A percentile compares a stretch with the other conserved stretches of the same genome.
Evolutionary conservation across 148 eudicot species (phyloP).

Genomic region (Polygonum aviculare): DNA sequence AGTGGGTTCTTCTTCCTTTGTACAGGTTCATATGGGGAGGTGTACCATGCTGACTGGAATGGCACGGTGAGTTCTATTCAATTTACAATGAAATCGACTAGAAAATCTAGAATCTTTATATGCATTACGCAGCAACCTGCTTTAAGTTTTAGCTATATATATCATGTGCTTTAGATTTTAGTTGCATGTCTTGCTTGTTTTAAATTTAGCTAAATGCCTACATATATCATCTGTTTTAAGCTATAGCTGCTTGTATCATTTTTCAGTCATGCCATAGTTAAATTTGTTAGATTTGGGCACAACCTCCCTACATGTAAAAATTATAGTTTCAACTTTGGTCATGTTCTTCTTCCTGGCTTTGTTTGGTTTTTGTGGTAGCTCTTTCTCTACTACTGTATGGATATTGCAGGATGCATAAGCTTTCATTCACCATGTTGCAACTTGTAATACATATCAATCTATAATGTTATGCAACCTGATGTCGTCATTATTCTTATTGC

Average conservation of each 20-base stretch:
- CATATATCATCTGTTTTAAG: neutral
- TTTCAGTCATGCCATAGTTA: neutral
- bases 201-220: neutral
- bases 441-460: neutral
- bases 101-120: neutral
- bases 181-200: neutral
- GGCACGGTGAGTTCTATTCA: conserved; percentile 65
- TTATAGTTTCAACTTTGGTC: neutral
- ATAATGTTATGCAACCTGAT: neutral
- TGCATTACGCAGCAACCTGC: neutral
- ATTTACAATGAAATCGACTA: neutral
- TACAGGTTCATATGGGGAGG: conserved; percentile 96
- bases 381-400: neutral
- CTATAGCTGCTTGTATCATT: neutral
- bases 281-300: neutral
- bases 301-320: neutral
- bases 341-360: neutral
- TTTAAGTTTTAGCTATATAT: neutral
- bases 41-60: conserved; percentile 97
- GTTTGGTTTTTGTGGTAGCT: neutral
- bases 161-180: neutral
- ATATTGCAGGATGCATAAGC: neutral
- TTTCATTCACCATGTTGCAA: neutral
- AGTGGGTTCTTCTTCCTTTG: neutral
- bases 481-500: conserved; percentile 17